Base-by-base conservation (phyloP, 2,329 filamentous ascomycete genomes). In the Bipolaris bicolor region DNA sequence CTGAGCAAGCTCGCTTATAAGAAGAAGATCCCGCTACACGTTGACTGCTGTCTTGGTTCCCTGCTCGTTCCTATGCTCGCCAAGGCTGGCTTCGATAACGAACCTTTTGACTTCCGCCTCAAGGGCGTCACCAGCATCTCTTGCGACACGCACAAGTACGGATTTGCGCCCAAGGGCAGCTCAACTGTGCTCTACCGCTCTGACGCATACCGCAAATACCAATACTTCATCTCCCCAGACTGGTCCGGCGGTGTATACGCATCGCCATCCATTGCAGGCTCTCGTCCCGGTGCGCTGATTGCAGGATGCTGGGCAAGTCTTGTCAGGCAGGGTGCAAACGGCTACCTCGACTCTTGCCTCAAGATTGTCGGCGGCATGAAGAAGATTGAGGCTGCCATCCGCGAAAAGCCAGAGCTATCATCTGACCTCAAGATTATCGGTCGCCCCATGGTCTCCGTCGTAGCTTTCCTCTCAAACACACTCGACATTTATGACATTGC, bases 101-200 rank as follows among this genome's bases (percentile, higher is more conserved):
- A 90, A 66, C 88, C 87, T 5, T 98, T 98, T 73, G 95, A 99
- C 77, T 99, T 99, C 85, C 88, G 90, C 54, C 87, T 96, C 57
- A 92, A 91, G 66, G 95, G 95, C 68, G 95, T 99, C 36, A 97
- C 94, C 3, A 94, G 90, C 76, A 98, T 99, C 77, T 92, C 88
- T 65, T 96, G 93, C 76, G 95, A 99, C 76, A 99, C 95, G 2
- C 95, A 99, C 84, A 99, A 99, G 78, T 99, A 99, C 76, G 95
- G 95, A 36, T 99, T 99, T 74, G 95, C 95, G 1, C 95, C 95
- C 51, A 99, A 99, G 81, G 95, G 95, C 66, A 99, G 96, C 83
- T 95, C 90, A 50, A 95, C 92, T 1, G 84, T 97, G 13, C 84
- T 99, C 40, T 99, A 99, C 83, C 91, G 95, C 68, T 90, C 87